phyloP scores from a whole-genome alignment of 176 grass and related monocot species.

The Triticum urartu region DNA sequence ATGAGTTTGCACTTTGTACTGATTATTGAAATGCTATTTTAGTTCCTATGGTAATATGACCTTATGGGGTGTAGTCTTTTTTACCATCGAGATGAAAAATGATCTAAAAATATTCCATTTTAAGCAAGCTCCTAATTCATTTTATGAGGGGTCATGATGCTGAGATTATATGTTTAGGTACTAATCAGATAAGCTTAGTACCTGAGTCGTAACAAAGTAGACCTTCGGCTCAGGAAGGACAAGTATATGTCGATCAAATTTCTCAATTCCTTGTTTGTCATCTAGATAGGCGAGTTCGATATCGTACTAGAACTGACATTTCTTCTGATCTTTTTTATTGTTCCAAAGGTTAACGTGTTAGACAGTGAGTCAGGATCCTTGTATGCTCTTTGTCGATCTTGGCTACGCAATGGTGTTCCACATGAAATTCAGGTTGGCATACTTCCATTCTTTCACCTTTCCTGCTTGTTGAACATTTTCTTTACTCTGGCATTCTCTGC shows the following conservation, averaged over 20 bases:
- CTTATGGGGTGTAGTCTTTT: background rate
- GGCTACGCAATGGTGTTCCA: constrained; percentile 55
- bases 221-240: background rate
- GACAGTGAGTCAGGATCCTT: constrained; percentile 55
- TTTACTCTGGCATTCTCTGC: background rate
- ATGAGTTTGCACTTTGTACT: background rate
- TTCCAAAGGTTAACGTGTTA: constrained; percentile 50
- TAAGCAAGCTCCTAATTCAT: background rate
- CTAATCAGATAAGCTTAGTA: background rate
- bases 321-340: constrained; percentile 21
- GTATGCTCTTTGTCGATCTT: constrained; percentile 64
- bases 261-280: constrained; percentile 4
- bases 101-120: background rate
- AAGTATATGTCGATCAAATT: background rate
- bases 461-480: constrained; percentile 21
- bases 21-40: constrained; percentile 1
- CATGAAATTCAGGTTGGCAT: constrained; percentile 60
- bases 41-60: background rate
- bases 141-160: background rate
- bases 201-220: background rate
- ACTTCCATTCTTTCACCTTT: background rate
- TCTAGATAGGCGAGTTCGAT: background rate
- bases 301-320: constrained; percentile 21
- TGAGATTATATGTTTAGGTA: background rate
- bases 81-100: background rate